Conservation (phyloP, 495 filamentous ascomycete species). For the Trichoderma parareesei region DNA sequence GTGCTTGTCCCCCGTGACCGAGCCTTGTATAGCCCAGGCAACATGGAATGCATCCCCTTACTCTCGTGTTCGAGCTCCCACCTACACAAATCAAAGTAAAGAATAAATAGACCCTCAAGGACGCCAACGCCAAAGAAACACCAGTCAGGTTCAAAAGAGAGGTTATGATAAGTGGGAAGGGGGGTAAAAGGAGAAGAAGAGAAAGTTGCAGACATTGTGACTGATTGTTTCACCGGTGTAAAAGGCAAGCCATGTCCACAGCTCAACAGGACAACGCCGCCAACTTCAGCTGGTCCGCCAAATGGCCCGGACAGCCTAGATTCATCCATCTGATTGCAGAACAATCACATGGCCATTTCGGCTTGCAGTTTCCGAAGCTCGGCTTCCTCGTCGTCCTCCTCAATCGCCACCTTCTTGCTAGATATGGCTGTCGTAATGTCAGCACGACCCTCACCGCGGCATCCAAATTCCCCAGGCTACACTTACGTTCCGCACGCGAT, state of each 20-base stretch:
- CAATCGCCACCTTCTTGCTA: constrained; percentile 46
- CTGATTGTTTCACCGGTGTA: background rate
- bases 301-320: background rate
- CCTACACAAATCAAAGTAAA: background rate
- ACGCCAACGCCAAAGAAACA: constrained; percentile 11
- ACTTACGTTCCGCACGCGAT: constrained; percentile 68
- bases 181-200: background rate
- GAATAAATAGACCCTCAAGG: background rate
- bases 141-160: background rate
- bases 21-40: background rate
- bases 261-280: background rate
- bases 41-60: background rate
- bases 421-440: constrained; percentile 16
- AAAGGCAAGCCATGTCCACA: background rate
- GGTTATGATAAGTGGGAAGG: background rate
- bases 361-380: constrained; percentile 90
- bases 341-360: constrained; percentile 86
- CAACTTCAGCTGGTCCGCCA: background rate
- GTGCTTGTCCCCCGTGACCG: background rate
- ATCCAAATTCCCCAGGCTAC: background rate
- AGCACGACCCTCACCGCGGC: constrained; percentile 14
- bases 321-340: background rate
- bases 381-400: constrained; percentile 92
- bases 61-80: background rate
- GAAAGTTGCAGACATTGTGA: background rate